phyloP scores from a whole-genome alignment of 768 basidiomycete species.

The Leucogyrophana mollusca region DNA sequence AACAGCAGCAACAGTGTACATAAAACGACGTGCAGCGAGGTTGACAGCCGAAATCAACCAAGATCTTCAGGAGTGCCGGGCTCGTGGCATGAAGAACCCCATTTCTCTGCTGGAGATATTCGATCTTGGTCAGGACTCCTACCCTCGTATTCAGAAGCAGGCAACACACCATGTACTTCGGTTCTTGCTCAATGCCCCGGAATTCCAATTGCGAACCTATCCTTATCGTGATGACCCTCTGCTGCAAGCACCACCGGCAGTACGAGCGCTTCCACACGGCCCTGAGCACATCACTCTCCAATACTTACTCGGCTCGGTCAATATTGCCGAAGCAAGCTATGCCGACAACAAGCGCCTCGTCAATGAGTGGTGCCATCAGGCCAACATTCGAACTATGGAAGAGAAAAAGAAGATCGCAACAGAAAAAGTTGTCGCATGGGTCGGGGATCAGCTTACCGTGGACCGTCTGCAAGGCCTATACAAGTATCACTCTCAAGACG shows the following conservation, averaged over 20 bases:
- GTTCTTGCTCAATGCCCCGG: conserved; percentile 24
- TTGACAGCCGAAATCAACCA: not conserved
- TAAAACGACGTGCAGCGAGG: conserved; percentile 6
- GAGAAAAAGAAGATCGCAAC: not conserved
- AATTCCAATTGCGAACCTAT: no score
- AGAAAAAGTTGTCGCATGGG: conserved; percentile 19
- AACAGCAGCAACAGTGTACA: conserved; percentile 30
- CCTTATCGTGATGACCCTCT: conserved; percentile 6
- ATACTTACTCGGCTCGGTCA: conserved; percentile 14
- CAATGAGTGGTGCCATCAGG: conserved; percentile 14
- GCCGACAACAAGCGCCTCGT: no score
- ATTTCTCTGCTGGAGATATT: conserved; percentile 21
- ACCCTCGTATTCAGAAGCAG: conserved; percentile 10
- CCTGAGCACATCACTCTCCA: conserved; percentile 2
- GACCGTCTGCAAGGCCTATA: conserved; percentile 11
- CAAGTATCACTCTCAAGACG: conserved; percentile 9
- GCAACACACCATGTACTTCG: conserved; percentile 18
- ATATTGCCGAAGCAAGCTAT: conserved; percentile 22
- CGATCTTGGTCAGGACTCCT: conserved; percentile 8
- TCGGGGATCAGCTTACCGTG: conserved; percentile 27
- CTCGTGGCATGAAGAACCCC: conserved; percentile 12
- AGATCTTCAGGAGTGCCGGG: not conserved
- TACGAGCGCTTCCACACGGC: conserved; percentile 13
- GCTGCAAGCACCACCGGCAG: conserved; percentile 15
- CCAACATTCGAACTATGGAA: conserved; percentile 1